Conservation (phyloP, 1,139 yeast species). For the Kluyveromyces marxianus region DNA sequence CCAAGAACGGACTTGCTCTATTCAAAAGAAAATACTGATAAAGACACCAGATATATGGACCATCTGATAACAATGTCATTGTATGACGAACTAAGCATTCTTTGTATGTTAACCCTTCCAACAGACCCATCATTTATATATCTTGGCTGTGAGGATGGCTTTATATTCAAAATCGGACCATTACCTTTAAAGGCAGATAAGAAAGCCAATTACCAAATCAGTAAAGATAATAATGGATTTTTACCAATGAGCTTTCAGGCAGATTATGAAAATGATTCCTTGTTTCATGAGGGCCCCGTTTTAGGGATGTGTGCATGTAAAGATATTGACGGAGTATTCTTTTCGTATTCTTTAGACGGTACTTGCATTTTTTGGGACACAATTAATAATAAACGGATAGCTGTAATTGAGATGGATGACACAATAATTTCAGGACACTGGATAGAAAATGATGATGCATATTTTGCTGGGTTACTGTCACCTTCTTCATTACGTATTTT, state of each 20-base stretch:
- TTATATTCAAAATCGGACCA: constrained; percentile 18
- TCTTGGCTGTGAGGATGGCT: constrained; percentile 25
- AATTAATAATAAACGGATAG: constrained; percentile 9
- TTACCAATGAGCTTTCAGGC: constrained; percentile 11
- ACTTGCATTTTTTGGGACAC: constrained; percentile 22
- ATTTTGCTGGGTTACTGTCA: not conserved
- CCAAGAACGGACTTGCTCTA: constrained; percentile 13
- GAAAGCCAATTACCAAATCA: constrained; percentile 7
- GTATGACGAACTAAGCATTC: constrained; percentile 19
- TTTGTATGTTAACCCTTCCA: constrained; percentile 15
- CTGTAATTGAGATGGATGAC: constrained; percentile 13
- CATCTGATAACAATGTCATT: constrained; percentile 14
- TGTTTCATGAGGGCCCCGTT: constrained; percentile 14
- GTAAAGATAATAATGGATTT: constrained; percentile 18
- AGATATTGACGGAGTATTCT: constrained; percentile 9
- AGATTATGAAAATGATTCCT: constrained; percentile 3
- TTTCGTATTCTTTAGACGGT: constrained; percentile 23
- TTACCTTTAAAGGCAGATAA: constrained; percentile 9
- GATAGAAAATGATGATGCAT: constrained; percentile 6
- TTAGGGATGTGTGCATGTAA: constrained; percentile 11
- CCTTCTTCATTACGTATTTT: not conserved
- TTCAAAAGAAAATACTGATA: constrained; percentile 1
- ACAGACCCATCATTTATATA: constrained; percentile 17
- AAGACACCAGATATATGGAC: constrained; percentile 5
- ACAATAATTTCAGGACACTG: constrained; percentile 16